Conservation (phyloP, 768 basidiomycete species). For the Naematelia encephala region DNA sequence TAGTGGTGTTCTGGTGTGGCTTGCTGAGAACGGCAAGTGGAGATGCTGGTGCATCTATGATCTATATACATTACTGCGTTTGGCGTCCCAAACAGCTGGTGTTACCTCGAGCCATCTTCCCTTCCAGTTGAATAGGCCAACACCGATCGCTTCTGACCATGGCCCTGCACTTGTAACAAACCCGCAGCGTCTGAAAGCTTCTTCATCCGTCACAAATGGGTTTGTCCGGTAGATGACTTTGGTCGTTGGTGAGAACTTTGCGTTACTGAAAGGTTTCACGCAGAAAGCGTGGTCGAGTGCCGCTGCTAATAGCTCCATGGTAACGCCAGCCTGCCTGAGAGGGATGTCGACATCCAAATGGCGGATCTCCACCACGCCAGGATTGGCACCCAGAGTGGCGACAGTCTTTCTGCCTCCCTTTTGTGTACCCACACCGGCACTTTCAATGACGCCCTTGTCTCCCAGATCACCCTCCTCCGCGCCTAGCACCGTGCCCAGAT, state of each 20-base stretch:
- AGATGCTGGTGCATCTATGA: too few relatives aligned
- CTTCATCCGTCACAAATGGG: slow-evolving; percentile 9
- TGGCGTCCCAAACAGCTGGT: too few relatives aligned
- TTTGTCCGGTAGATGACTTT: slow-evolving; percentile 9
- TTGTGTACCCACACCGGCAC: not conserved
- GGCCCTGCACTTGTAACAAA: not conserved
- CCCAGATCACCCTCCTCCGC: slow-evolving; percentile 21
- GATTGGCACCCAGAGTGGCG: not conserved
- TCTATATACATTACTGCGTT: too few relatives aligned
- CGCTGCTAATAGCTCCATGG: slow-evolving; percentile 11
- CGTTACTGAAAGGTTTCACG: not conserved
- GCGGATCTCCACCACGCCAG: slow-evolving; percentile 18
- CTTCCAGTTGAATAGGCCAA: slow-evolving; percentile 1
- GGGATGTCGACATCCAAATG: slow-evolving; percentile 36
- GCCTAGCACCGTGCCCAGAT: slow-evolving; percentile 26
- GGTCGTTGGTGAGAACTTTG: not conserved
- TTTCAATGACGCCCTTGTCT: slow-evolving; percentile 11
- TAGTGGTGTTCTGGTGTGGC: too few relatives aligned
- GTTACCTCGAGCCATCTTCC: slow-evolving; percentile 6
- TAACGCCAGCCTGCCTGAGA: slow-evolving; percentile 13
- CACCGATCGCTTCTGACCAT: not conserved
- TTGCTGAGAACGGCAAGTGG: too few relatives aligned
- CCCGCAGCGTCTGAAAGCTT: slow-evolving; percentile 5
- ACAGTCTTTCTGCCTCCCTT: not conserved
- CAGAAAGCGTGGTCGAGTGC: slow-evolving; percentile 18